Evolutionary conservation across 495 filamentous ascomycete species (phyloP), one percentile per base, ranked within the genome.

Genomic region (Halenospora varia): DNA sequence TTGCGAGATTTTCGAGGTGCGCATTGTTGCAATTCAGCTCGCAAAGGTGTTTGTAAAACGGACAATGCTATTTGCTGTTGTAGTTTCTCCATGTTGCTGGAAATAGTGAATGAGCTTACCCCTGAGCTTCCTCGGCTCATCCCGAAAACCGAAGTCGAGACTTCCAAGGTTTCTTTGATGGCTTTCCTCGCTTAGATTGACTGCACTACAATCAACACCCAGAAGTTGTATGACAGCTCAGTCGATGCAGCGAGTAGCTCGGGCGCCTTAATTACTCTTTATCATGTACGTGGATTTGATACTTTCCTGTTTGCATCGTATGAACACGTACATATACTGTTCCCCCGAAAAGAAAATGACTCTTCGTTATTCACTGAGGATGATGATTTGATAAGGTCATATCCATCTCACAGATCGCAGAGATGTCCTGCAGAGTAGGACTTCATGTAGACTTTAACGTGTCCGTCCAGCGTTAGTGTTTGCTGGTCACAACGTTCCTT

Each of bases 1-100:
- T 54, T 75, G 76, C 6, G 80, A 81, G 48, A 83, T 72, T 44
- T 79, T 76, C 25, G 82, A 86, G 26, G 81, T 83, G 53, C 83
- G 80, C 87, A 89, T 90, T 6, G 25, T 49, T 48, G 35, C 1
- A 2, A n/a, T 20, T 53, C 15, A 2, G 13, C 26, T 20, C 13
- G 17, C 4, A 25, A 11, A 52, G 25, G 6, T 10, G 24, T 8
- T 15, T 18, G n/a, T 56, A 10, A 24, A 48, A 18, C 17, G 15
- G 25, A 17, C 10, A 35, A 35, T n/a, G n/a, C n/a, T n/a, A 13
- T 13, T 35, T 35, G 29, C 13, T 13, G 29, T 35, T 35, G 29
- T 6, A 35, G 29, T 13, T 35, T 13, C 13, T 35, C 29, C 29
- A 13, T 13, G 6, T 6, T 35, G 6, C 13, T 35, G 6, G 29